Conservation (phyloP, 73 alveolate genomes). For the Tetrahymena malaccensis region DNA sequence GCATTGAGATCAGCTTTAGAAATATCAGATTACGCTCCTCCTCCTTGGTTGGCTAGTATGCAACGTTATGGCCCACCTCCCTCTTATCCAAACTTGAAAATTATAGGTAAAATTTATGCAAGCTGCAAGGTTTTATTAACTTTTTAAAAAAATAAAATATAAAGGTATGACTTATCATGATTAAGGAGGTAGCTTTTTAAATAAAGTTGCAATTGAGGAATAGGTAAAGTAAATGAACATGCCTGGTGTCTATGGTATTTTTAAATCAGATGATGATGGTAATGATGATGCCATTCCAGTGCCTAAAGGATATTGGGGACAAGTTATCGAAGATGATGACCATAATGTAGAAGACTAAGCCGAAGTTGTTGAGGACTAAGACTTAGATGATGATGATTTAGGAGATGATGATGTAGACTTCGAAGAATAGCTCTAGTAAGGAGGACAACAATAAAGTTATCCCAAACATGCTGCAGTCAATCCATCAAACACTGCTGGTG, state of each 20-base stretch:
- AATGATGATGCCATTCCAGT: constrained; percentile 31
- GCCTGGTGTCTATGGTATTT: constrained; percentile 31
- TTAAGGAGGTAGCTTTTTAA: constrained; percentile 21
- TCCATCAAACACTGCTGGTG: not conserved
- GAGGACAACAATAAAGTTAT: not conserved
- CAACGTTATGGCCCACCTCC: constrained; percentile 99
- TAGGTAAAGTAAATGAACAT: constrained; percentile 35
- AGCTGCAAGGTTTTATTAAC: not conserved
- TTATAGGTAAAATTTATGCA: constrained; percentile 71
- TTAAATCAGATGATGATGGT: constrained; percentile 25
- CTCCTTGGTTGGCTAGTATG: constrained; percentile 98
- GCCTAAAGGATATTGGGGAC: constrained; percentile 18
- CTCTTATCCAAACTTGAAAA: constrained; percentile 92
- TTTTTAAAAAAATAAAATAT: too few relatives aligned
- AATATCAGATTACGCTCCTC: constrained; percentile 90
- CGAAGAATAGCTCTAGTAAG: not conserved
- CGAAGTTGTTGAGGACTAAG: constrained; percentile 25
- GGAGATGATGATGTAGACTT: not conserved
- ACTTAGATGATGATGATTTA: not conserved
- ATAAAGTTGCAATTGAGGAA: constrained; percentile 55
- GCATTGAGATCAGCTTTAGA: constrained; percentile 94
- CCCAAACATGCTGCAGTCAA: not conserved
- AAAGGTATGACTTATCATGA: constrained; percentile 65
- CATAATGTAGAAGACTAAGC: constrained; percentile 41
- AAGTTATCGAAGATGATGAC: constrained; percentile 27